Conservation (phyloP, 179 eudicot species). For the Gypsophila paniculata region DNA sequence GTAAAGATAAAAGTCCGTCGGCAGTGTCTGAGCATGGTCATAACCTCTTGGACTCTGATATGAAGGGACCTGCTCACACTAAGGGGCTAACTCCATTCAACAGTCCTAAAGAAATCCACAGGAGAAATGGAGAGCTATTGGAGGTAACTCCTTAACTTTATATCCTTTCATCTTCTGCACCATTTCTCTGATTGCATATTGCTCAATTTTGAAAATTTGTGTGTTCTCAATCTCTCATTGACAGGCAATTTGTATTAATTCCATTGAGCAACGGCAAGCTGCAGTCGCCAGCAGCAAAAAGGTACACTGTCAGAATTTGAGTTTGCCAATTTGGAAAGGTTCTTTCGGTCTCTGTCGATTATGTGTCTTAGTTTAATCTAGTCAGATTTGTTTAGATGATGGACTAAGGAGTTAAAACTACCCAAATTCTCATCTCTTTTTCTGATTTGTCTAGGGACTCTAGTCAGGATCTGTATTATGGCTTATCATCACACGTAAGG, state of each 20-base stretch:
- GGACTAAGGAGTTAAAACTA: slow-evolving; percentile 5
- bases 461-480: background rate
- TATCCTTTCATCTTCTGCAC: slow-evolving; percentile 13
- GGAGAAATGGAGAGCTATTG: slow-evolving; percentile 76
- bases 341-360: background rate
- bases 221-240: slow-evolving; percentile 17
- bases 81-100: slow-evolving; percentile 45
- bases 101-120: slow-evolving; percentile 68
- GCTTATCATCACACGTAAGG: background rate
- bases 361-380: background rate
- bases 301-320: slow-evolving; percentile 43
- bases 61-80: slow-evolving; percentile 26
- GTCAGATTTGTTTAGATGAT: slow-evolving; percentile 1
- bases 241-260: slow-evolving; percentile 89
- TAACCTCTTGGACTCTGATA: slow-evolving; percentile 36
- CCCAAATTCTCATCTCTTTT: background rate
- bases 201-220: background rate
- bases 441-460: background rate
- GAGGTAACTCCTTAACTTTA: slow-evolving; percentile 47
- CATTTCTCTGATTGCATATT: background rate
- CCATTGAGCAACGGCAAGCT: slow-evolving; percentile 61
- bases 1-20: slow-evolving; percentile 41
- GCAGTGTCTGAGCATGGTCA: slow-evolving; percentile 41
- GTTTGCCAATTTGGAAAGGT: background rate
- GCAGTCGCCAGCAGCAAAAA: slow-evolving; percentile 81